Base-by-base conservation (phyloP, 2,329 filamentous ascomycete genomes). In the Dothiorella sarmentorum region DNA sequence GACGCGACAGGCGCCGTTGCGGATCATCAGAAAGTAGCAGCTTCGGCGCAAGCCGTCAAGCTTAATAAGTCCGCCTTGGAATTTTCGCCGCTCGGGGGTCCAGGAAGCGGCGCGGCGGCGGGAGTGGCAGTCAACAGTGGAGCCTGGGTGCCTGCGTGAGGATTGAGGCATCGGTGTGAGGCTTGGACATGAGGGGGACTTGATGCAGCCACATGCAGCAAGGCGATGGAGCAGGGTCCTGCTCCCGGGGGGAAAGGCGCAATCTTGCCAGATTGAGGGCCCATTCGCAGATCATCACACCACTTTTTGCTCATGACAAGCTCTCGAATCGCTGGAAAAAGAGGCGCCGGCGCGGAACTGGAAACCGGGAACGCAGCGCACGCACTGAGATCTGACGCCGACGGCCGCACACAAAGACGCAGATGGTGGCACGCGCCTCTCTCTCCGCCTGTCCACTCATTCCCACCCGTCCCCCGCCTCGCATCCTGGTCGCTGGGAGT, bases 231-330 rank as follows among this genome's bases (percentile, higher is more conserved):
- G 43, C 43, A 47, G 47, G 47, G 47, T 24, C 47, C 27, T 11
- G 15, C 20, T 24, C 35, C 49, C 22, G 49, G 49, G 49, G 49
- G 33, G 49, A 37, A 53, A 53, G 49, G 40, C 49, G 49, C 49
- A 53, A 53, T 53, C 49, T 53, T 53, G 49, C 49, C 49, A 53
- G 49, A 53, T 53, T 53, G 49, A 53, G 49, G 49, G 49, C 33
- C 49, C 49, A 35, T 35, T 24, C 33, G 49, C 29, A 53, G 49
- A 53, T 53, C 49, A 53, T 53, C 49, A 53, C 49, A 53, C 49
- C 49, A 53, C 49, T 53, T 53, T 53, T 53, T 24, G 49, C 33
- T 53, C 49, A 53, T 53, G 33, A 24, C 49, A 33, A 27, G 49
- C 33, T 40, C 24, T 53, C 49, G 49, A 53, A 53, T 53, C 49